Evolutionary conservation across 2,329 filamentous ascomycete species (phyloP).

Genomic region (Tolypocladium endophyticum): DNA sequence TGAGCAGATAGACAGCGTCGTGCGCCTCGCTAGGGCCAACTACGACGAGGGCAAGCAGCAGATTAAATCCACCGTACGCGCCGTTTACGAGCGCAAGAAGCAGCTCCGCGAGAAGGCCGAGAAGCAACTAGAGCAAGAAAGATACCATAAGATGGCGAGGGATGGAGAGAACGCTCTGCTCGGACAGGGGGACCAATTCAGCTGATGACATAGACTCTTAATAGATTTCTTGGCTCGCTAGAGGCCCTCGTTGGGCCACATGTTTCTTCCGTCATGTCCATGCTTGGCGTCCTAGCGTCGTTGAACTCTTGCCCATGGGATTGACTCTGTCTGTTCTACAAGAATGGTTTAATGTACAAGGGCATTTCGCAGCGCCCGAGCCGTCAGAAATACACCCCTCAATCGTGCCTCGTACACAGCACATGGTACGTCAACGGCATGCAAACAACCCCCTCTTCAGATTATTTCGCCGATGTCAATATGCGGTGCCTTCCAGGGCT

Average conservation of each 20-base stretch:
- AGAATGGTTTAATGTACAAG: slow-evolving; percentile 26
- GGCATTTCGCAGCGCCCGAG: slow-evolving; percentile 4
- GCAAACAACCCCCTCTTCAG: slow-evolving; percentile 16
- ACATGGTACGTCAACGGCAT: slow-evolving; percentile 1
- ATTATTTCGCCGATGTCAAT: slow-evolving; percentile 65
- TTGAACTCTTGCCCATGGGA: background rate
- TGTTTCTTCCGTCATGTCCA: background rate
- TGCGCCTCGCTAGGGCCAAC: slow-evolving; percentile 74
- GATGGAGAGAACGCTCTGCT: slow-evolving; percentile 42
- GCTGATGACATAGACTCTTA: slow-evolving; percentile 10
- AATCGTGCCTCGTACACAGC: background rate
- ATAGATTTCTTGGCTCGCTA: background rate
- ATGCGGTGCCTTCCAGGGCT: slow-evolving; percentile 55
- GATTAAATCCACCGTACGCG: slow-evolving; percentile 67
- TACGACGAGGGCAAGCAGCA: slow-evolving; percentile 73
- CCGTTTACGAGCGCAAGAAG: slow-evolving; percentile 90
- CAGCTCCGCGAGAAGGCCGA: slow-evolving; percentile 48
- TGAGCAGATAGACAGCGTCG: slow-evolving; percentile 77
- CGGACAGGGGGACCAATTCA: slow-evolving; percentile 59
- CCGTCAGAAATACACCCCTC: background rate
- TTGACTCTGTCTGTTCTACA: slow-evolving; percentile 21
- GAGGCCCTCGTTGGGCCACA: background rate
- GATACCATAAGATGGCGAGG: slow-evolving; percentile 35
- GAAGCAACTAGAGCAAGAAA: slow-evolving; percentile 23
- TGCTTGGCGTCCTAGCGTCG: no score